Evolutionary conservation across 176 grass and related monocot species (phyloP).

Genomic region (Urochloa ruziziensis): DNA sequence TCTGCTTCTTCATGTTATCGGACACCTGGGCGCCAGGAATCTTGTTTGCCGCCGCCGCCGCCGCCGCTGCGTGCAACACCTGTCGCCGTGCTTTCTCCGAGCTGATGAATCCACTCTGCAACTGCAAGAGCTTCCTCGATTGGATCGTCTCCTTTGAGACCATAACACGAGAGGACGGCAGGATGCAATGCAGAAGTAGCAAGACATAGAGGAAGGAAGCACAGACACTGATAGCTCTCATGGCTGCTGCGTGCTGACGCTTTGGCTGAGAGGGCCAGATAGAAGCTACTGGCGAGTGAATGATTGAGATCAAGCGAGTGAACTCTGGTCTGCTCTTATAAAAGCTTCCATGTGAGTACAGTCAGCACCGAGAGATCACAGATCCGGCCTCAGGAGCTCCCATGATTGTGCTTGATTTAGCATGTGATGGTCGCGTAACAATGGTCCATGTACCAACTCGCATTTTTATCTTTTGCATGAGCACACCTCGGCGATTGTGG

Average conservation of each 20-base stretch:
- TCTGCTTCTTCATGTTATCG: slow-evolving; percentile 36
- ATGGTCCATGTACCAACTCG: not conserved
- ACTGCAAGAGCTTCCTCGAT: slow-evolving; percentile 30
- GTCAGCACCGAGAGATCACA: slow-evolving; percentile 11
- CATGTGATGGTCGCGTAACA: not conserved
- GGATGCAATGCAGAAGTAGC: slow-evolving; percentile 34
- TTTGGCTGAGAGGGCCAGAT: not conserved
- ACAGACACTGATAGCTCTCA: slow-evolving; percentile 22
- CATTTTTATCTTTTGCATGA: not conserved
- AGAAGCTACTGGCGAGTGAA: not conserved
- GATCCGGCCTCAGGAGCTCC: slow-evolving; percentile 8
- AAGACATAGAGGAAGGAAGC: slow-evolving; percentile 26
- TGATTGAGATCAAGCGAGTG: not conserved
- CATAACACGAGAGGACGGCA: not conserved
- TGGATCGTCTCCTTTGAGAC: not conserved
- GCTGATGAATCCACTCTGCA: slow-evolving; percentile 6
- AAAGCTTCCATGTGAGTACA: slow-evolving; percentile 22
- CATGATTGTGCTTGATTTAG: not conserved
- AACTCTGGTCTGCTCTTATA: not conserved
- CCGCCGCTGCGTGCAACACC: not conserved
- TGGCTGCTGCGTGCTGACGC: not conserved
- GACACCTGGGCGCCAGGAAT: not conserved
- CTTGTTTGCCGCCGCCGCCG: not conserved
- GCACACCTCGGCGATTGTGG: not conserved
- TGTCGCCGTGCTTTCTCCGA: not conserved